Evolutionary conservation across 106 monocot species (phyloP).

Genomic region (Platanthera zijinensis): DNA sequence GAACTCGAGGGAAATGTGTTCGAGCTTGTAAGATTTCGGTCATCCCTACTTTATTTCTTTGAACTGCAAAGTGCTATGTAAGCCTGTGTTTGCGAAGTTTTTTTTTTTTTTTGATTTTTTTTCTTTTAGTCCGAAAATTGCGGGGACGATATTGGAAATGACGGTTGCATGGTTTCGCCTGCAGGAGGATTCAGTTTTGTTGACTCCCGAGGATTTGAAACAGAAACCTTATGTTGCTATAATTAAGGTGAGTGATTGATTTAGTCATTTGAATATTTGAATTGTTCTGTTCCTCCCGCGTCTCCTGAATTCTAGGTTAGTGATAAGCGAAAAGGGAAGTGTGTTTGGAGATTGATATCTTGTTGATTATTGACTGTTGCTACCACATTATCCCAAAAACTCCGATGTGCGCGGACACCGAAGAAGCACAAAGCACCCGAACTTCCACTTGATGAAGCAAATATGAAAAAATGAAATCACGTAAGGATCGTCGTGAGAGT

Average conservation of each 20-base stretch:
- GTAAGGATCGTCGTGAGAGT: no score
- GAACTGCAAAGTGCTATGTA: neutral
- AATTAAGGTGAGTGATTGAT: conserved; percentile 52
- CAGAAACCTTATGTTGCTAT: conserved; percentile 96
- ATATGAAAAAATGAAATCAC: no score
- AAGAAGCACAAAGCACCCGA: no score
- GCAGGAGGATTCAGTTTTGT: conserved; percentile 87
- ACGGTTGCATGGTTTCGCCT: neutral
- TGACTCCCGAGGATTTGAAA: conserved; percentile 50
- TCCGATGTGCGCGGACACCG: no score
- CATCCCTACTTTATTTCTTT: neutral
- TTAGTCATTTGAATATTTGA: neutral
- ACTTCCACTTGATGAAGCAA: no score
- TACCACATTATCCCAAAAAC: no score
- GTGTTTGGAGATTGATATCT: neutral
- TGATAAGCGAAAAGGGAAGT: neutral
- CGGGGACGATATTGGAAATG: neutral
- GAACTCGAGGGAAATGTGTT: conserved; percentile 73
- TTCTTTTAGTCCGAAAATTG: neutral
- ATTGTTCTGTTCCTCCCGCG: no score
- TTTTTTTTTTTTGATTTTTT: neutral
- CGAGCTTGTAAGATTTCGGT: conserved; percentile 45
- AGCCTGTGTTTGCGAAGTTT: neutral
- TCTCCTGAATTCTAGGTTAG: neutral
- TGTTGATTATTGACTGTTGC: neutral